Percentiles rank a stretch among this genome's conserved stretches.
phyloP scores from a whole-genome alignment of 2,329 filamentous ascomycete genomes.

The Pestalotiopsis sp. region DNA sequence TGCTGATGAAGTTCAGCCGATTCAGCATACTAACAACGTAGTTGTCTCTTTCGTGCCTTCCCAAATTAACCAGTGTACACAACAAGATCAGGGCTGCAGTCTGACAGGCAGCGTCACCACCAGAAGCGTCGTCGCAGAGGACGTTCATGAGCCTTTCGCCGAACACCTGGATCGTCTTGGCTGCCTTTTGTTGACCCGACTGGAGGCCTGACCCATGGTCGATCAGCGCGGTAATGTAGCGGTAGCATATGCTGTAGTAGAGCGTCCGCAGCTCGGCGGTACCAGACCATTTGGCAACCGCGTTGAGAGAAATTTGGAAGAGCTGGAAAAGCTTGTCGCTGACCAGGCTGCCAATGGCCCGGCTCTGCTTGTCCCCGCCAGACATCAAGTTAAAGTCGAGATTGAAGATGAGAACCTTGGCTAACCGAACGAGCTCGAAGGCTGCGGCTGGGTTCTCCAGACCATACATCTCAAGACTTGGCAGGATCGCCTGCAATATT shows the following conservation, averaged over 20 bases:
- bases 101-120: constrained; percentile 79
- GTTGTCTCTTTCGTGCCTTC: constrained; percentile 70
- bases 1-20: constrained; percentile 86
- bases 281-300: constrained; percentile 74
- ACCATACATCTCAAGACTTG: constrained; percentile 80
- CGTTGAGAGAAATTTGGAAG: constrained; percentile 83
- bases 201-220: constrained; percentile 51
- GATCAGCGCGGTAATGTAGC: constrained; percentile 75
- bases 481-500: constrained; percentile 82
- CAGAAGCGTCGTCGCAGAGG: constrained; percentile 90
- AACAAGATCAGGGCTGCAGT: constrained; percentile 86
- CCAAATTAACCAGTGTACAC: constrained; percentile 74
- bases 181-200: constrained; percentile 59
- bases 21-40: constrained; percentile 80
- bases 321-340: constrained; percentile 90
- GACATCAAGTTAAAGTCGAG: constrained; percentile 58
- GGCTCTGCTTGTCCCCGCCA: constrained; percentile 44
- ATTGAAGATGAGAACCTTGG: constrained; percentile 71
- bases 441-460: constrained; percentile 71
- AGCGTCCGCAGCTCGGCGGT: constrained; percentile 75
- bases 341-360: constrained; percentile 68
- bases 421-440: constrained; percentile 76
- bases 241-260: constrained; percentile 90
- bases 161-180: constrained; percentile 69
- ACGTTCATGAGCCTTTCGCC: constrained; percentile 83